Percentiles rank a stretch among this genome's conserved stretches.
These are phyloP conservation scores for Zasmidium angulare DNA, from an alignment of 2,329 filamentous ascomycete species.

Conservation along the genomic window DNA sequence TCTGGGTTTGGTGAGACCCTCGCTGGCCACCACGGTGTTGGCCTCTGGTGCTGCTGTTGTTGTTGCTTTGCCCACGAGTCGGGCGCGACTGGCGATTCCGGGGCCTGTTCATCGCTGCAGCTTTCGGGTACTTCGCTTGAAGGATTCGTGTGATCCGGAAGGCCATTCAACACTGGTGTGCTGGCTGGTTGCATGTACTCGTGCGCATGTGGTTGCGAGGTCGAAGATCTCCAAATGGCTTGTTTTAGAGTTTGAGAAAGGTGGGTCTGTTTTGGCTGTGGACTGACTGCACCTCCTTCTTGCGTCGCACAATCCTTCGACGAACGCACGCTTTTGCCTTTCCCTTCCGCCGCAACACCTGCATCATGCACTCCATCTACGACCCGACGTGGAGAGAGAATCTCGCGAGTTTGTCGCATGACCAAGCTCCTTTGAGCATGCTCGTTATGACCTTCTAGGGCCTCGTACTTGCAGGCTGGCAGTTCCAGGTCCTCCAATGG, in stretches of 20 bases:
- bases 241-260: neutral
- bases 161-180: too few relatives aligned
- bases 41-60: neutral
- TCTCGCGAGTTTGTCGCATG: constrained; percentile 19
- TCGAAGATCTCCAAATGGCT: too few relatives aligned
- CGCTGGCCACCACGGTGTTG: constrained; percentile 13
- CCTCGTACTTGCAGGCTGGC: constrained; percentile 41
- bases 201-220: too few relatives aligned
- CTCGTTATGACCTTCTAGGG: too few relatives aligned
- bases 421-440: too few relatives aligned
- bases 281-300: neutral
- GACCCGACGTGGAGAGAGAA: neutral
- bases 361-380: neutral
- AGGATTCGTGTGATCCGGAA: too few relatives aligned
- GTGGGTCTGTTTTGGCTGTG: neutral
- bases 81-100: constrained; percentile 33
- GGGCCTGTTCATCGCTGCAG: constrained; percentile 27
- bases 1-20: constrained; percentile 1
- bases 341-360: neutral
- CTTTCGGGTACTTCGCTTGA: neutral
- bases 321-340: neutral
- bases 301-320: neutral
- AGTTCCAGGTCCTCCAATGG: too few relatives aligned
- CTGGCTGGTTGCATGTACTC: too few relatives aligned
- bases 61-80: constrained; percentile 8